phyloP scores from a whole-genome alignment of 2,329 filamentous ascomycete genomes.

The Penicillium nordicum region DNA sequence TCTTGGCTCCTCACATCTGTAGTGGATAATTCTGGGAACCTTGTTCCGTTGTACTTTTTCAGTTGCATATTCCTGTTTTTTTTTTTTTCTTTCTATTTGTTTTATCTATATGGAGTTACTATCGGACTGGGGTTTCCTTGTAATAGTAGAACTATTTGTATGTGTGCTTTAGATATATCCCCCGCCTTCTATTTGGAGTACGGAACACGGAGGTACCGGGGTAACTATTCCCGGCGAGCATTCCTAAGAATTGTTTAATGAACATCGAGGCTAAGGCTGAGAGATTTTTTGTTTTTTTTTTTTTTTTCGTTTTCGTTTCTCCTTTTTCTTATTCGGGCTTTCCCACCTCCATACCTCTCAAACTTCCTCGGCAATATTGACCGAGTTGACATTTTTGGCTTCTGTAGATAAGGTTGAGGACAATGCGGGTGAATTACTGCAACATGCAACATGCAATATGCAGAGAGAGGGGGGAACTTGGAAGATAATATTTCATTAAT shows the following conservation, averaged over 20 bases:
- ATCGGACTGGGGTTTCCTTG: neutral
- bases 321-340: neutral
- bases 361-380: neutral
- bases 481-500: neutral
- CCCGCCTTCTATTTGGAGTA: neutral
- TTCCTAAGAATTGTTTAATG: neutral
- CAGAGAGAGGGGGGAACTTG: neutral
- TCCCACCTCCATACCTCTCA: neutral
- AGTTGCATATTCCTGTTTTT: neutral
- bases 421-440: constrained; percentile 2
- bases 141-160: neutral
- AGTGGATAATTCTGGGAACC: neutral
- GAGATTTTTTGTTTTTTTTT: neutral
- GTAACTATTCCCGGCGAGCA: neutral
- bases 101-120: neutral
- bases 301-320: neutral
- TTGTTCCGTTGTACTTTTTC: neutral
- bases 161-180: neutral
- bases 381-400: neutral
- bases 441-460: neutral
- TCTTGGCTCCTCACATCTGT: neutral
- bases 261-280: neutral
- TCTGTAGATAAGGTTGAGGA: constrained; percentile 4
- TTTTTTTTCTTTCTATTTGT: too few relatives aligned
- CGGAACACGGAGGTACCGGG: neutral